Evolutionary conservation across 306 rosid species (phyloP).

Genomic region (Ceratonia siliqua): DNA sequence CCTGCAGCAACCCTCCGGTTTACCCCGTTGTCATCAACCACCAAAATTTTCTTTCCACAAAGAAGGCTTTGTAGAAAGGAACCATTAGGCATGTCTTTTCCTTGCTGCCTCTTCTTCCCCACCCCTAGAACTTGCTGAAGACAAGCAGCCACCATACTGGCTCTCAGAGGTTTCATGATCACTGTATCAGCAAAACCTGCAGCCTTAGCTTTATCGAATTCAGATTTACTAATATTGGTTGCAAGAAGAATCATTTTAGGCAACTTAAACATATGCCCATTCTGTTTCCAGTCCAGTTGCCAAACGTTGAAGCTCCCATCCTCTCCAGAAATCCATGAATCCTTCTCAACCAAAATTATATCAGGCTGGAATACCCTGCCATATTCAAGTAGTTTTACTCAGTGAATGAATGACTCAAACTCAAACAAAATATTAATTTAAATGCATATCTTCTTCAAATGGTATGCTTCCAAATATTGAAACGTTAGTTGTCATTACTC

Average conservation of each 20-base stretch:
- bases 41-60: slow-evolving; percentile 77
- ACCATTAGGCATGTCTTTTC: slow-evolving; percentile 61
- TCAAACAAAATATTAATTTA: neutral
- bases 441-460: slow-evolving; percentile 18
- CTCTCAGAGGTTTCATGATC: slow-evolving; percentile 94
- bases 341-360: slow-evolving; percentile 85
- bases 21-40: slow-evolving; percentile 89
- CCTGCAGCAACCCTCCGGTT: slow-evolving; percentile 98
- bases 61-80: slow-evolving; percentile 72
- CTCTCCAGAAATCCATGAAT: slow-evolving; percentile 71
- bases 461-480: neutral
- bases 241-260: slow-evolving; percentile 89
- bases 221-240: slow-evolving; percentile 64
- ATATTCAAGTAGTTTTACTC: slow-evolving; percentile 36
- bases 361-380: slow-evolving; percentile 78
- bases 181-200: slow-evolving; percentile 88
- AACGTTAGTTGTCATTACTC: neutral
- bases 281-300: slow-evolving; percentile 73
- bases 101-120: slow-evolving; percentile 73
- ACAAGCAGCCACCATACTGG: slow-evolving; percentile 97
- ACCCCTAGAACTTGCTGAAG: slow-evolving; percentile 91
- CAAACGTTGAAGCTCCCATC: slow-evolving; percentile 54
- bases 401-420: slow-evolving; percentile 31
- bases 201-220: slow-evolving; percentile 69
- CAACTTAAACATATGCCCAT: slow-evolving; percentile 53